Base-by-base conservation (phyloP, 805 yeast species). In the Saturnispora dispora region DNA sequence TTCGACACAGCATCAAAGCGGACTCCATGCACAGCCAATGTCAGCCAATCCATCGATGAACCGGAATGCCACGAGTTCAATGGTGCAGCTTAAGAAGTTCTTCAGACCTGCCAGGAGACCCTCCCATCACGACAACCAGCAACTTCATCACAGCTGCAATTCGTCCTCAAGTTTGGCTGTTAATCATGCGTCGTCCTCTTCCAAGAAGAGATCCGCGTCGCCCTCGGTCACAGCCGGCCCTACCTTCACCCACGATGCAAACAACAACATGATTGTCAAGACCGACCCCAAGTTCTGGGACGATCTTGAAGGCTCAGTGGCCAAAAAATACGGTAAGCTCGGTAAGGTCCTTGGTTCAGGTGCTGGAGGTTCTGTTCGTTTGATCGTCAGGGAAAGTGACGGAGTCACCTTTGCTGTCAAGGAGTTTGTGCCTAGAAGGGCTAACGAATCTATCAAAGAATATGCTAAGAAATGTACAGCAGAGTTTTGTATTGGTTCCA, bases 401-500 rank as follows among this genome's bases (percentile, higher is more conserved):
- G 78, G 79, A 58, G 77, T 77, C 36, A 78, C 85, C 0, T 85
- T 86, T 71, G 95, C 95, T 1, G 93, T 86, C 17, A 86, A 86
- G 62, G 91, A 86, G 65, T 86, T 86, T 61, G 76, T 91, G 59
- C 78, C 87, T 13, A 75, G 85, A 55, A 75, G 83, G 62, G 77
- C 82, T 39, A 82, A 79, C 61, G 95, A 86, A 63, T 68, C 80
- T 9, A 74, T 80, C 52, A 82, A 82, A 63, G 93, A 86, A 56
- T 86, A 86, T 62, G 85, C 89, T n/a, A 81, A 83, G 58, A 86
- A 86, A 69, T 85, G 90, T 63, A 85, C 91, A 1, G 88, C 90
- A n/a, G 95, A 86, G 63, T 86, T 83, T 64, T 84, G 93, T 68
- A 85, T 86, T 52, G 95, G 95, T 15, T 81, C 88, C 22, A 84